Evolutionary conservation across 129 eudicot genomes (phyloP), one percentile per base, ranked within the genome.

Genomic region (Artemisia tridentata): DNA sequence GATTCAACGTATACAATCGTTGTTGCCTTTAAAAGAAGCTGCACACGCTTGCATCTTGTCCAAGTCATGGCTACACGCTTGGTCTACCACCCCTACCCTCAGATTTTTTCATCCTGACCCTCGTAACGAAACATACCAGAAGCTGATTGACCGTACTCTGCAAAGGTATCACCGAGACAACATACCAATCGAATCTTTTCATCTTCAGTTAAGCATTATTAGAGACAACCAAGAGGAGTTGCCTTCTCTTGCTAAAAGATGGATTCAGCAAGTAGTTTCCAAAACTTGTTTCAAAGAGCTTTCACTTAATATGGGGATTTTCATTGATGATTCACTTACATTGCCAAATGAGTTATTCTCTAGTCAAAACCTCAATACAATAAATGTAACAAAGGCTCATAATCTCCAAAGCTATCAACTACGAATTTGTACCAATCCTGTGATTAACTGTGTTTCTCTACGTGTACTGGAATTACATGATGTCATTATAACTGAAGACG

Each of bases 321-420:
- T 31, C 0, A 0, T 51, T 15, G n/a, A 51, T 51, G 56, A 15
- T 51, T 7, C 18, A 1, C 7, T 51, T 15, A 51, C 19, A 14
- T 5, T 15, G 17, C 67, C 67, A n/a, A 19, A 62, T 62, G 68
- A 63, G 68, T 2, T 63, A n/a, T 9, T 34, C 68, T 63, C 47
- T 20, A 20, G 25, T 63, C 23, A 34, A 41, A 63, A 63, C 20
- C 68, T 34, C 18, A 31, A 16, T 31, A 34, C 13, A 47, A 63
- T 31, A 29, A 62, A 16, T 4, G 11, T 62, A 25, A 3, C 29
- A 25, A 25, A 25, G 29, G 3, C 29, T 29, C 7, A 31, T 31
- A 5, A 31, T 31, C 1, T 0, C 41, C 41, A 5, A 31, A 0
- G 0, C 7, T 31, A 31, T 5, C 41, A 4, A 5, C 7, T 34